Percentiles rank a stretch among this genome's conserved stretches.
Evolutionary conservation across 1,284 basidiomycete species (phyloP).

Genomic region (Cutaneotrichosporon cavernicola): DNA sequence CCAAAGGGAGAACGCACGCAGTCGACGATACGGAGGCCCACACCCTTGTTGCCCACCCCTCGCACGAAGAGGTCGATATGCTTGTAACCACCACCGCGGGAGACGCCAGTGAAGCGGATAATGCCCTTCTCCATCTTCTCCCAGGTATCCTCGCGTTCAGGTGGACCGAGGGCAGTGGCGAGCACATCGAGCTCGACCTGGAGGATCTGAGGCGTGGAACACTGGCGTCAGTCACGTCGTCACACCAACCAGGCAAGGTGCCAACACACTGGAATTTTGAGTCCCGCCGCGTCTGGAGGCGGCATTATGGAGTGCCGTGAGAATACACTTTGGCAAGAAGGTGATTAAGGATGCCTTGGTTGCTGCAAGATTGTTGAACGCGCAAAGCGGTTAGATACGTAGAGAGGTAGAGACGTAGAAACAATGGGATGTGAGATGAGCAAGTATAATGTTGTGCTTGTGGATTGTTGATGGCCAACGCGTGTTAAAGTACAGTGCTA

Average conservation of each 20-base stretch:
- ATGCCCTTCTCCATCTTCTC: conserved; percentile 52
- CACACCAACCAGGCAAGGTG: too few relatives aligned
- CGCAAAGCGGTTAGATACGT: background rate
- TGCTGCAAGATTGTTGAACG: background rate
- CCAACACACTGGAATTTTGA: conserved; percentile 45
- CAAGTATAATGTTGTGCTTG: background rate
- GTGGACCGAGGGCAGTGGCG: conserved; percentile 38
- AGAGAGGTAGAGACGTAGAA: background rate
- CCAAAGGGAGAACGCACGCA: conserved; percentile 42
- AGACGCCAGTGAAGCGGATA: conserved; percentile 49
- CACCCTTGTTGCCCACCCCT: conserved; percentile 48
- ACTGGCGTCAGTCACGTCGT: conserved; percentile 31
- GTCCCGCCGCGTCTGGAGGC: conserved; percentile 36
- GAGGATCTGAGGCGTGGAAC: conserved; percentile 47
- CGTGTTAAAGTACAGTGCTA: too few relatives aligned
- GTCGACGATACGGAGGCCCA: conserved; percentile 46
- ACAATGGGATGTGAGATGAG: background rate
- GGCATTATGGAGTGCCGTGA: conserved; percentile 27
- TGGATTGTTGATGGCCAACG: background rate
- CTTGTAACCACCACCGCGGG: conserved; percentile 53
- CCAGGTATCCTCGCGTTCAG: conserved; percentile 54
- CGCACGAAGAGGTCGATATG: conserved; percentile 44
- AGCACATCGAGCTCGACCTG: conserved; percentile 46
- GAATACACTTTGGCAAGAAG: background rate
- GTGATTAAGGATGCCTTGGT: background rate